These are phyloP conservation scores for Geum urbanum DNA, from an alignment of 306 rosid species.

Conservation along the genomic window DNA sequence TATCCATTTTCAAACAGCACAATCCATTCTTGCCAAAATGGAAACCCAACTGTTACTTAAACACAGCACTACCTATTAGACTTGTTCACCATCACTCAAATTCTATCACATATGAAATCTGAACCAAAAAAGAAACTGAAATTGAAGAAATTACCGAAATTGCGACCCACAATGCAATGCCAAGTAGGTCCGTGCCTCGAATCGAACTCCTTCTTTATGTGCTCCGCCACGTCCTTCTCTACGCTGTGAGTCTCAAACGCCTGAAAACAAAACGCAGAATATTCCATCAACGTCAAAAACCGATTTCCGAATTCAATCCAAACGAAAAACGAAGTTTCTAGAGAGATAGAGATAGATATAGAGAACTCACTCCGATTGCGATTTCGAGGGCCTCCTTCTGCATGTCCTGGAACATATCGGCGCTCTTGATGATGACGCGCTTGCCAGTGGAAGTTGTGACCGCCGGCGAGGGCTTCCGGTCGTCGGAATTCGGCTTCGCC, in stretches of 20 bases:
- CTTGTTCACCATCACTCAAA: constrained; percentile 4
- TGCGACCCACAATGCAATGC: constrained; percentile 98
- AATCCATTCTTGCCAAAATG: constrained; percentile 7
- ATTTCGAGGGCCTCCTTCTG: constrained; percentile 89
- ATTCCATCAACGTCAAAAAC: background rate
- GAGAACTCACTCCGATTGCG: constrained; percentile 66
- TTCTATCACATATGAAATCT: constrained; percentile 18
- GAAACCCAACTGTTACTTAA: constrained; percentile 4
- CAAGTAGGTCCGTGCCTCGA: constrained; percentile 86
- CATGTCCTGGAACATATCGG: constrained; percentile 81
- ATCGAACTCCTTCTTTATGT: constrained; percentile 90
- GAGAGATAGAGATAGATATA: background rate
- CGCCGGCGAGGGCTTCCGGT: constrained; percentile 54
- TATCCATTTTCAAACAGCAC: constrained; percentile 14
- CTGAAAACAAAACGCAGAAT: constrained; percentile 31
- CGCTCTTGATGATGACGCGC: constrained; percentile 82
- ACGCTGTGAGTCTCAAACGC: constrained; percentile 81
- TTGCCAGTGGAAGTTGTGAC: constrained; percentile 36
- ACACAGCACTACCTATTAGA: background rate
- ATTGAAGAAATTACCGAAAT: constrained; percentile 57
- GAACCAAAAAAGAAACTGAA: background rate
- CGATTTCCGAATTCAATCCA: background rate
- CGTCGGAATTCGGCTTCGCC: constrained; percentile 55
- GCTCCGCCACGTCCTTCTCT: constrained; percentile 93
- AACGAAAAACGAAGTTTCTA: background rate